Conservation (phyloP, 768 basidiomycete genomes). For the Leccinum fibrillosum region DNA sequence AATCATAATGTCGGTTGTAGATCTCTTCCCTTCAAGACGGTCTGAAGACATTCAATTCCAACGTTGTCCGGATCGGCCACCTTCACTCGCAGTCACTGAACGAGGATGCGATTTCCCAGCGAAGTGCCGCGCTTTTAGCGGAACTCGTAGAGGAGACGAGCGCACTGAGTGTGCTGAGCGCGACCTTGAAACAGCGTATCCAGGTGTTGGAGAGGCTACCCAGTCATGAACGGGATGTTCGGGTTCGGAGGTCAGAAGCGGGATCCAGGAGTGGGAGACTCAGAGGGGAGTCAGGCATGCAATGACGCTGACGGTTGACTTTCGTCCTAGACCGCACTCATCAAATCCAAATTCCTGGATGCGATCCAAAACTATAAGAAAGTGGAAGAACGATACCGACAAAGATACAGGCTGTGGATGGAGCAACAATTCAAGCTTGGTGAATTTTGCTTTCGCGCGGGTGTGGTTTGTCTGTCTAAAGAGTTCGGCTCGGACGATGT, state of each 20-base stretch:
- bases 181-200: constrained; percentile 66
- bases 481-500: not conserved
- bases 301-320: constrained; percentile 8
- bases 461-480: not conserved
- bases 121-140: constrained; percentile 61
- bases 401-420: constrained; percentile 75
- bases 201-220: constrained; percentile 67
- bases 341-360: constrained; percentile 79
- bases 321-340: constrained; percentile 48
- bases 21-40: constrained; percentile 74
- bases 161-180: constrained; percentile 44
- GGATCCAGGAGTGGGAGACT: no score
- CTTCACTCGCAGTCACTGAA: constrained; percentile 76
- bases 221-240: constrained; percentile 59
- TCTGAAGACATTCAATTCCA: constrained; percentile 63
- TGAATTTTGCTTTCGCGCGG: constrained; percentile 26
- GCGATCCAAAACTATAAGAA: constrained; percentile 84
- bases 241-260: constrained; percentile 59
- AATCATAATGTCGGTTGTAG: constrained; percentile 33
- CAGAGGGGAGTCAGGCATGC: constrained; percentile 7
- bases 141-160: constrained; percentile 72
- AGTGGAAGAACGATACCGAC: constrained; percentile 76
- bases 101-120: constrained; percentile 63
- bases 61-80: constrained; percentile 65
- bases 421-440: constrained; percentile 88